phyloP scores from a whole-genome alignment of 2,329 filamentous ascomycete species.

The Bertia moriformis region DNA sequence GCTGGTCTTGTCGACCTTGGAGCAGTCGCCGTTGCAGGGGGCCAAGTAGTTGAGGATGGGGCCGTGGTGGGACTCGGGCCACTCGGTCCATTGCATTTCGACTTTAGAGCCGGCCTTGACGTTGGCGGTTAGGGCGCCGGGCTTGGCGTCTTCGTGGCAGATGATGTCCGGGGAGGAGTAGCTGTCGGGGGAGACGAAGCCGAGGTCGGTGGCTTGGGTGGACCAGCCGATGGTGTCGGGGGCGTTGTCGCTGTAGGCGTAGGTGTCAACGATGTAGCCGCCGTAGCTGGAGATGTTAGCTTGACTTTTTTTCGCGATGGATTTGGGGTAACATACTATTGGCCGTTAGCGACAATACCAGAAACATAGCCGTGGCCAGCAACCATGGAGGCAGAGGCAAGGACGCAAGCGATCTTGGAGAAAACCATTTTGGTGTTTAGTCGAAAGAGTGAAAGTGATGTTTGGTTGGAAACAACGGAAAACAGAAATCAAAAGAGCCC shows the following conservation, averaged over 20 bases:
- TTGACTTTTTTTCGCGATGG: neutral
- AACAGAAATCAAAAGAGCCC: no score
- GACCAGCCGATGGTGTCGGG: slow-evolving; percentile 39
- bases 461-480: slow-evolving; percentile 5
- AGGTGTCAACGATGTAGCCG: slow-evolving; percentile 21
- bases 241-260: slow-evolving; percentile 16
- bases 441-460: slow-evolving; percentile 1
- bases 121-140: slow-evolving; percentile 31
- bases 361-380: slow-evolving; percentile 28
- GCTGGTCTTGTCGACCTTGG: slow-evolving; percentile 18
- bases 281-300: slow-evolving; percentile 16
- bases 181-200: slow-evolving; percentile 29
- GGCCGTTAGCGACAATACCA: slow-evolving; percentile 28
- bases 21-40: slow-evolving; percentile 20
- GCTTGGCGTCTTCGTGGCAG: slow-evolving; percentile 42
- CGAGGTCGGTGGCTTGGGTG: slow-evolving; percentile 31
- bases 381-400: slow-evolving; percentile 18
- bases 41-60: slow-evolving; percentile 24
- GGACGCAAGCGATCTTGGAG: neutral
- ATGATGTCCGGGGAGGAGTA: slow-evolving; percentile 38
- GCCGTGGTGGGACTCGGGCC: slow-evolving; percentile 41
- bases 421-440: neutral
- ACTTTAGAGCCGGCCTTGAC: slow-evolving; percentile 45
- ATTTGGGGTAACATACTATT: slow-evolving; percentile 10
- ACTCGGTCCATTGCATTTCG: slow-evolving; percentile 46